phyloP scores from a whole-genome alignment of 768 basidiomycete species.

The Tephrocybe sp. region DNA sequence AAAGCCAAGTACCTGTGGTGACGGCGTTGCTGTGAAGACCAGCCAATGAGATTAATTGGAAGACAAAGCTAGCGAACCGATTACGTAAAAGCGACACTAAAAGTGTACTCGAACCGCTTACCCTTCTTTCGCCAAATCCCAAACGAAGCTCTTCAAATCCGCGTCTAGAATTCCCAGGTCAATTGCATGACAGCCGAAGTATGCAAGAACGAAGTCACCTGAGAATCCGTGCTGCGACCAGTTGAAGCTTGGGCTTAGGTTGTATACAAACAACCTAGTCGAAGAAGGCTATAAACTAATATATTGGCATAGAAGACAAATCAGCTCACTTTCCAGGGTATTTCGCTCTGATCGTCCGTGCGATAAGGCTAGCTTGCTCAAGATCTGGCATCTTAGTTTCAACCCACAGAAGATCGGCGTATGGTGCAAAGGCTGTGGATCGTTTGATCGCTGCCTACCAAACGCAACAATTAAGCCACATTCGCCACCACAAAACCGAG shows the following conservation, averaged over 20 bases:
- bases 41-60: constrained; percentile 87
- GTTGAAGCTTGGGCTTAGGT: constrained; percentile 92
- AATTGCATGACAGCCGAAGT: constrained; percentile 1
- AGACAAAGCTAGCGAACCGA: constrained; percentile 62
- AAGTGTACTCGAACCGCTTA: constrained; percentile 30
- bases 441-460: constrained; percentile 76
- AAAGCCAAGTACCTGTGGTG: constrained; percentile 55
- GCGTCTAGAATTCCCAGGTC: constrained; percentile 42
- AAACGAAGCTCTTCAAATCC: constrained; percentile 82
- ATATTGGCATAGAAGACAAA: not conserved
- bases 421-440: constrained; percentile 76
- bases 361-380: constrained; percentile 75
- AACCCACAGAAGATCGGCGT: constrained; percentile 89
- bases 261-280: constrained; percentile 83
- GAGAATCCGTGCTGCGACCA: constrained; percentile 85
- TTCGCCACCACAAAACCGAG: not conserved
- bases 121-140: constrained; percentile 91
- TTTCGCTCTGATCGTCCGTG: constrained; percentile 68
- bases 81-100: no score
- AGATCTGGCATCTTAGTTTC: constrained; percentile 91
- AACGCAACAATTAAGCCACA: not conserved
- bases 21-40: constrained; percentile 87
- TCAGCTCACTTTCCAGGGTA: constrained; percentile 67
- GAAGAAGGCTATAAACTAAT: not conserved
- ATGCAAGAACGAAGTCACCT: constrained; percentile 33